Evolutionary conservation across 768 basidiomycete species (phyloP).

Genomic region (Lyophyllum shimeji): DNA sequence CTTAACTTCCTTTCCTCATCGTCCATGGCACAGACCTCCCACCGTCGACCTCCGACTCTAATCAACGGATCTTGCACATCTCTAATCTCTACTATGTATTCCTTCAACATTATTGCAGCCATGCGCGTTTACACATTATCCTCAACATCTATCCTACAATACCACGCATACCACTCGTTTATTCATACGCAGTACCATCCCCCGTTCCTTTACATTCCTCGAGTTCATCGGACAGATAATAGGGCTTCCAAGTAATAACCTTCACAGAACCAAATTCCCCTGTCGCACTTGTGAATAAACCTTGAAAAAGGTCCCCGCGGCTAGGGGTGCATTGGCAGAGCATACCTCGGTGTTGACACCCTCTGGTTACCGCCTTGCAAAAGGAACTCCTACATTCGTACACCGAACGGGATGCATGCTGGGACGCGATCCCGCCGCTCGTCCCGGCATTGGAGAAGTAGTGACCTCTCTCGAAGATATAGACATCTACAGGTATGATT

Average conservation of each 20-base stretch:
- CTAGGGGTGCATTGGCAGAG: too few relatives aligned
- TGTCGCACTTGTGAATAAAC: too few relatives aligned
- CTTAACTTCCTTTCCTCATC: neutral
- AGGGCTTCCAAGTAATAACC: neutral
- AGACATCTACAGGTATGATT: neutral
- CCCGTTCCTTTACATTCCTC: neutral
- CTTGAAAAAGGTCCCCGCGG: too few relatives aligned
- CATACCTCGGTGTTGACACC: too few relatives aligned
- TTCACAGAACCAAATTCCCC: too few relatives aligned
- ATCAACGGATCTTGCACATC: neutral
- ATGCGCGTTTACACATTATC: neutral
- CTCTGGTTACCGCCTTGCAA: too few relatives aligned
- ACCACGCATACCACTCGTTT: constrained; percentile 9
- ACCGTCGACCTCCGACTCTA: neutral
- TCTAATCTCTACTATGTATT: neutral
- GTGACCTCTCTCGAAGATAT: constrained; percentile 7
- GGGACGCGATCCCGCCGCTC: neutral
- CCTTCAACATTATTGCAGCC: neutral
- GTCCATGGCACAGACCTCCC: too few relatives aligned
- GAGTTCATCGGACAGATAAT: neutral
- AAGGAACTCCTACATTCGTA: too few relatives aligned
- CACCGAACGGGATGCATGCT: too few relatives aligned
- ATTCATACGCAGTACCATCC: neutral
- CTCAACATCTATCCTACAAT: constrained; percentile 4
- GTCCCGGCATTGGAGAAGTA: constrained; percentile 8